Percentiles rank a stretch among this genome's conserved stretches.
These are phyloP conservation scores for Litsea cubeba DNA, from an alignment of 164 flowering plant genomes.

Conservation along the genomic window DNA sequence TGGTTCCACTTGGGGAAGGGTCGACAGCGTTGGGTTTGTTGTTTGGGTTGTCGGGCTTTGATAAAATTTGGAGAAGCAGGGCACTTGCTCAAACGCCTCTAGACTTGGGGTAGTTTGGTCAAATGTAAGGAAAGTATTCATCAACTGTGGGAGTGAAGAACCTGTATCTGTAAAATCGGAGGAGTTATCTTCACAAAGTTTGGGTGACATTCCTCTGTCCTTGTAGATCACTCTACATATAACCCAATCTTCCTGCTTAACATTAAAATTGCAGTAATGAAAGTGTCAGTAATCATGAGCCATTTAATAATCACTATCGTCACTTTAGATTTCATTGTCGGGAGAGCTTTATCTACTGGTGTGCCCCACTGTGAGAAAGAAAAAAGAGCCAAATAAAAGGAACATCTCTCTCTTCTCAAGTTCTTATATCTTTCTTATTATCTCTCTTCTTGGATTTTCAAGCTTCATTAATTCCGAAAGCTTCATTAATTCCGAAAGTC, in stretches of 20 bases:
- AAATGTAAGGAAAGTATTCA: constrained; percentile 40
- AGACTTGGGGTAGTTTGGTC: constrained; percentile 25
- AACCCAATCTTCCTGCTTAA: constrained; percentile 81
- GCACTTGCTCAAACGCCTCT: constrained; percentile 40
- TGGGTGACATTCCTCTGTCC: constrained; percentile 31
- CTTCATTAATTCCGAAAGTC: too few species aligned
- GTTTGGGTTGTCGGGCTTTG: constrained; percentile 15
- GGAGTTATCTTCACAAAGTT: constrained; percentile 15
- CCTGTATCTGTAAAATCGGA: constrained; percentile 15
- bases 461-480: too few species aligned
- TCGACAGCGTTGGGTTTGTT: constrained; percentile 15
- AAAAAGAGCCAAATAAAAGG: too few species aligned
- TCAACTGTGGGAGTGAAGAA: constrained; percentile 4
- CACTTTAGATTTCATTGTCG: too few species aligned
- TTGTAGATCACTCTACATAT: constrained; percentile 72
- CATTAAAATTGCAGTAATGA: not conserved
- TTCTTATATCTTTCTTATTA: too few species aligned
- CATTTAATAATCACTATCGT: not conserved
- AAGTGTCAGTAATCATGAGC: not conserved
- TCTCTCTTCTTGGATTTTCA: too few species aligned
- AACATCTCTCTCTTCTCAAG: too few species aligned
- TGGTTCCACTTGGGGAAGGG: constrained; percentile 8
- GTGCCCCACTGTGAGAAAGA: too few species aligned
- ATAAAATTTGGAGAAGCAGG: constrained; percentile 63
- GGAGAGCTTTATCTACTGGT: too few species aligned